Base-by-base conservation (phyloP, 2,329 filamentous ascomycete genomes). In the Stemphylium beticola region DNA sequence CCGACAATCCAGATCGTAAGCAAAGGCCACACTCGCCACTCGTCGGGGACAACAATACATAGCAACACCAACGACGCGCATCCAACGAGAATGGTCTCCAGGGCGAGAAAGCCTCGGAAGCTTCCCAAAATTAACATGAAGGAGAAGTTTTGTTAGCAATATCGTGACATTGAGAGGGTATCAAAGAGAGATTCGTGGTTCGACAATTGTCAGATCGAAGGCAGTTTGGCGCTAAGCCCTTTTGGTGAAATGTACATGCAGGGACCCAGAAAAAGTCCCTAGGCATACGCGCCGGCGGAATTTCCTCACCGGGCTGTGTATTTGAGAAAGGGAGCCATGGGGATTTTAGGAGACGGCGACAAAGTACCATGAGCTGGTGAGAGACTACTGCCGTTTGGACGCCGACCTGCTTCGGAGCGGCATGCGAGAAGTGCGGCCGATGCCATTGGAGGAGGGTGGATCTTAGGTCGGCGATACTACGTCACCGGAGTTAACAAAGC, bases 1-100 rank as follows among this genome's bases (percentile, higher is more conserved):
- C 55, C 58, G 24, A 53, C 32, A 11, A 50, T 57, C 66, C 67
- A 72, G 31, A 64, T 49, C 50, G 61, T 60, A 22, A 69, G 47
- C 37, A 64, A 47, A 20, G 64, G 60, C 60, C 58, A 60, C 33
- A 55, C 39, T 46, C 55, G 58, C 59, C 52, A 55, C 52, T 51
- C 57, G 41, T 51, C 36, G 12, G 41, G 15, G 31, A 57, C 22
- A 32, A 45, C 20, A 22, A 47, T 48, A 12, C 47, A 49, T 12
- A 53, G 33, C 34, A 57, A 36, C 15, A 53, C 15, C 26, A 51
- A 33, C 36, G 60, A n/a, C 14, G 41, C 39, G 36, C 49, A 56
- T 18, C 9, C 49, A n/a, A 50, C n/a, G n/a, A 57, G 43, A n/a
- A 48, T 34, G 18, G 12, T 18, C 15, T 60, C 41, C 22, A 60